Conservation (phyloP, 139 green algal species). For the Edaphochlamys debaryana region DNA sequence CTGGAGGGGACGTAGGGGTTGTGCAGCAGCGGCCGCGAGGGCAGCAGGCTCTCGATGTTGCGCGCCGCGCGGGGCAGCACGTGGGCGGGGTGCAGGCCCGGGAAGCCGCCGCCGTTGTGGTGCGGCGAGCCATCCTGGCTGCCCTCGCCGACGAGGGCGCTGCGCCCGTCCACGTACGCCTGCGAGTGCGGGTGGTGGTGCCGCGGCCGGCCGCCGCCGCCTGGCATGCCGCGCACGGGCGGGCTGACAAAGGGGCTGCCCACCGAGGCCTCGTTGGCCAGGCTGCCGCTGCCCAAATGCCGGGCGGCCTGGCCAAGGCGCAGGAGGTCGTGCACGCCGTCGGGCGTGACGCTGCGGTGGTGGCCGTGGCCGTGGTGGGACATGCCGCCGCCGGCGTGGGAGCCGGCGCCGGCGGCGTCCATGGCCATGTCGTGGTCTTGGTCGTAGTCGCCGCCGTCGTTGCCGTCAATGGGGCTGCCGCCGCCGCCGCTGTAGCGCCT, state of each 20-base stretch:
- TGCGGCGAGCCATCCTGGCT: neutral
- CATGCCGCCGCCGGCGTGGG: no score
- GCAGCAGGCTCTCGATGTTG: conserved; percentile 27
- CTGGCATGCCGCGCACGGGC: neutral
- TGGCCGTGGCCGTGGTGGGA: no score
- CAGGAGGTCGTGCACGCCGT: neutral
- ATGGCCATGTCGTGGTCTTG: neutral
- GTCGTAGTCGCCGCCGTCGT: neutral
- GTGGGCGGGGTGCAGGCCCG: neutral
- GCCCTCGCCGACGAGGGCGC: conserved; percentile 8
- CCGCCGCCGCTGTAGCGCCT: neutral
- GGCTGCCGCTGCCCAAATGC: neutral
- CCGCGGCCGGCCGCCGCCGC: conserved; percentile 21
- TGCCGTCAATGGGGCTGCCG: neutral
- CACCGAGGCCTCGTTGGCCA: conserved; percentile 14
- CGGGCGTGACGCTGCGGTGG: neutral
- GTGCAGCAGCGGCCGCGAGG: conserved; percentile 32
- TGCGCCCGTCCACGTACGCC: no score
- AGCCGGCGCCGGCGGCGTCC: no score
- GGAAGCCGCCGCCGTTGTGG: no score
- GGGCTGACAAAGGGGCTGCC: neutral
- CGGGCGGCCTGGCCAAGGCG: no score
- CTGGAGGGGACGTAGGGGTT: conserved; percentile 37
- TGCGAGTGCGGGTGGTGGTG: conserved; percentile 1
- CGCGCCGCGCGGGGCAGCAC: conserved; percentile 30